phyloP scores from a whole-genome alignment of 192 early-diverging fungal genomes.

The Rhizophlyctis rosea region DNA sequence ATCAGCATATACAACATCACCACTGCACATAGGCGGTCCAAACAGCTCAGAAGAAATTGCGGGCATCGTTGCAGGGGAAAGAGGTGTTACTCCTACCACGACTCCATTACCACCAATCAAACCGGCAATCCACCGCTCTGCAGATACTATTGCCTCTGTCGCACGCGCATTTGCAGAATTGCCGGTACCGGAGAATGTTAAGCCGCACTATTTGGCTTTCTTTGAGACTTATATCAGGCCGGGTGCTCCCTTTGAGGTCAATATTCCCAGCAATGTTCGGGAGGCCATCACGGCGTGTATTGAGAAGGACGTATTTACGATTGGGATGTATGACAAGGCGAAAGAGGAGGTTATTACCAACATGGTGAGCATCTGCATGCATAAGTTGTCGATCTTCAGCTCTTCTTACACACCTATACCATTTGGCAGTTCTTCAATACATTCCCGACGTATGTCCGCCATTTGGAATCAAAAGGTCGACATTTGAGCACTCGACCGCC shows the following conservation, averaged over 20 bases:
- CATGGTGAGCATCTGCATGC: constrained; percentile 10
- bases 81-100: no score
- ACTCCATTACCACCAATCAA: no score
- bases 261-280: constrained; percentile 9
- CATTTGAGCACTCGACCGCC: no score
- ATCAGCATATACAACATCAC: background rate
- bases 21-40: no score
- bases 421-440: constrained; percentile 19
- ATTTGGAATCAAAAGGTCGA: no score
- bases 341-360: constrained; percentile 25
- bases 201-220: constrained; percentile 16
- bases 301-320: background rate
- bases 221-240: constrained; percentile 14
- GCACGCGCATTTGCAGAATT: constrained; percentile 1
- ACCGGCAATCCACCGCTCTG: no score
- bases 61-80: no score
- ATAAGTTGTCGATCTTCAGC: background rate
- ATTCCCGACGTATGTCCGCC: constrained; percentile 17
- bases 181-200: constrained; percentile 14
- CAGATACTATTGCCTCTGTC: no score
- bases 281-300: constrained; percentile 1
- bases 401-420: background rate
- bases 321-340: constrained; percentile 18
- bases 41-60: no score
- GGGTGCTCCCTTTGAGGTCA: constrained; percentile 26